These are phyloP conservation scores for Amylocarpus encephaloides DNA, from an alignment of 2,329 filamentous ascomycete genomes.

Conservation along the genomic window DNA sequence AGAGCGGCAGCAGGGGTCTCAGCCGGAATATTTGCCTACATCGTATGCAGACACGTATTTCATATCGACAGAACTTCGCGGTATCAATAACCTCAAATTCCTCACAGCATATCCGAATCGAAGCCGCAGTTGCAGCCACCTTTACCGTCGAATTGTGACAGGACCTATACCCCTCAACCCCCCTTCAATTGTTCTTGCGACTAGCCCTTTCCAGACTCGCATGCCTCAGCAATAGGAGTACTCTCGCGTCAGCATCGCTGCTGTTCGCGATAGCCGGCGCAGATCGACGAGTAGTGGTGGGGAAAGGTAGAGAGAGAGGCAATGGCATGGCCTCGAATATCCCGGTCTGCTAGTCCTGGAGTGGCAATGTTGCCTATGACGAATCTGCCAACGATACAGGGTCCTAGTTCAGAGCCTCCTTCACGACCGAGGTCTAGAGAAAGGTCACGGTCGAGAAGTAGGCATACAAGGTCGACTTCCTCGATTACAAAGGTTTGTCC, in stretches of 20 bases:
- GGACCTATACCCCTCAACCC: neutral
- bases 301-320: constrained; percentile 6
- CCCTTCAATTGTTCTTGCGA: neutral
- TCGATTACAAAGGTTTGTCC: constrained; percentile 29
- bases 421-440: constrained; percentile 22
- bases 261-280: constrained; percentile 24
- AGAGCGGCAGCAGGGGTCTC: neutral
- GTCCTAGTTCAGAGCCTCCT: constrained; percentile 20
- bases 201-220: constrained; percentile 11
- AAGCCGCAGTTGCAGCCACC: neutral
- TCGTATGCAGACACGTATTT: constrained; percentile 5
- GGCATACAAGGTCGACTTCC: constrained; percentile 28
- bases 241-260: constrained; percentile 29
- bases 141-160: neutral
- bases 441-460: constrained; percentile 22
- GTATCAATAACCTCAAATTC: constrained; percentile 1
- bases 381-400: constrained; percentile 24
- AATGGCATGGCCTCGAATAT: constrained; percentile 30
- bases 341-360: constrained; percentile 26
- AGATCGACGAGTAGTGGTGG: constrained; percentile 1
- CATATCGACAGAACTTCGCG: neutral
- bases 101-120: neutral
- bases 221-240: constrained; percentile 30
- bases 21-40: neutral
- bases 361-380: constrained; percentile 26